Conservation (phyloP, 495 filamentous ascomycete genomes). For the Hypoxylon lenormandii region DNA sequence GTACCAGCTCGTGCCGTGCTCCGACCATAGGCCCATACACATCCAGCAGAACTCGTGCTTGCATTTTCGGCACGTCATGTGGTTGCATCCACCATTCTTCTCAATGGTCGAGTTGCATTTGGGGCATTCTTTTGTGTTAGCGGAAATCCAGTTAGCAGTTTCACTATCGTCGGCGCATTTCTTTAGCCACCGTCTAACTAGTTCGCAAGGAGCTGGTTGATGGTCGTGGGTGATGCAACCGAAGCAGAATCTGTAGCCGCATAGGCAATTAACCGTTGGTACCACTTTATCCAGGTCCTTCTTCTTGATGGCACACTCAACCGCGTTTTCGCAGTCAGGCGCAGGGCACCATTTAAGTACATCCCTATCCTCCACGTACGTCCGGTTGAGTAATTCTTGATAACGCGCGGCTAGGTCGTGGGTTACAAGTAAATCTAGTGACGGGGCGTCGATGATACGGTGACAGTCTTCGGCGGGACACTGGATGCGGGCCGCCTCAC, state of each 20-base stretch:
- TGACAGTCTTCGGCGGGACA: conserved; percentile 89
- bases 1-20: conserved; percentile 99
- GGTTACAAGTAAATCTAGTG: conserved; percentile 83
- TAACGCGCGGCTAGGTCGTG: conserved; percentile 80
- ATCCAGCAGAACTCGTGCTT: conserved; percentile 99
- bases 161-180: conserved; percentile 99
- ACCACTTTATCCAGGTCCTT: conserved; percentile 85
- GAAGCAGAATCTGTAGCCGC: conserved; percentile 90
- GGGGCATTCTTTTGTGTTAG: conserved; percentile 97
- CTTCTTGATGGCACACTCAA: conserved; percentile 87
- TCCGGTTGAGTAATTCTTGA: conserved; percentile 85
- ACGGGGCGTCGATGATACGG: conserved; percentile 89
- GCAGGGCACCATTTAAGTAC: conserved; percentile 97
- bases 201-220: conserved; percentile 87
- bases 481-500: conserved; percentile 92
- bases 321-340: conserved; percentile 90
- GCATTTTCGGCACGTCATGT: conserved; percentile 99
- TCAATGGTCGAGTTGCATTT: conserved; percentile 96
- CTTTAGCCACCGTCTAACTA: conserved; percentile 96
- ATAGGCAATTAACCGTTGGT: conserved; percentile 86
- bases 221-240: conserved; percentile 94
- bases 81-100: conserved; percentile 99
- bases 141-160: conserved; percentile 99
- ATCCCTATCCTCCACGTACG: conserved; percentile 96
- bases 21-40: conserved; percentile 98